These are phyloP conservation scores for Fusarium nygamai DNA, from an alignment of 2,329 filamentous ascomycete genomes.

Conservation along the genomic window DNA sequence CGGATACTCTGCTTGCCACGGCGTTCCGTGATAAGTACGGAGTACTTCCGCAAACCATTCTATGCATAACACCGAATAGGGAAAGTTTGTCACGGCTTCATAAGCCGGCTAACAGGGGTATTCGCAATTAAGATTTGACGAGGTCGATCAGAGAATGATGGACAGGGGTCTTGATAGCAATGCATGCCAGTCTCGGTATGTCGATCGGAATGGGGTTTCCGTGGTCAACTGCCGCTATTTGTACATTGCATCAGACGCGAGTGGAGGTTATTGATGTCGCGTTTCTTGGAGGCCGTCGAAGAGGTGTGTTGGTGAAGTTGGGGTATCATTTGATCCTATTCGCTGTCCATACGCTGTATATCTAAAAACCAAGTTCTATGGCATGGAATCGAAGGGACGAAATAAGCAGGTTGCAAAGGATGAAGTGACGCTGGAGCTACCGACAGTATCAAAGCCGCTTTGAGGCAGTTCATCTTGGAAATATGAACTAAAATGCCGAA, in stretches of 20 bases:
- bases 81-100: background rate
- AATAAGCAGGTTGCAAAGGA: background rate
- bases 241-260: too few relatives aligned
- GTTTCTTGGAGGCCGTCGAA: fast-evolving
- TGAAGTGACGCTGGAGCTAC: background rate
- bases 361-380: too few relatives aligned
- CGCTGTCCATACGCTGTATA: background rate
- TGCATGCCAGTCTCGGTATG: background rate
- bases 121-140: background rate
- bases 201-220: background rate
- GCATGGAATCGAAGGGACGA: fast-evolving
- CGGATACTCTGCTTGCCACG: background rate
- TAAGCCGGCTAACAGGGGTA: background rate
- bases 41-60: background rate
- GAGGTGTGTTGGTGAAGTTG: background rate
- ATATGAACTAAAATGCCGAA: background rate
- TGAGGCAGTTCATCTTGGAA: fast-evolving
- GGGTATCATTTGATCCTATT: background rate
- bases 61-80: background rate
- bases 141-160: background rate
- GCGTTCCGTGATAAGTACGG: background rate
- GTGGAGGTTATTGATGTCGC: fast-evolving
- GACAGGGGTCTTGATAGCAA: background rate
- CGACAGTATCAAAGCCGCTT: too few relatives aligned
- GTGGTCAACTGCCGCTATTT: background rate